These are phyloP conservation scores for Cymodocea nodosa DNA, from an alignment of 116 monocot genomes.

Conservation along the genomic window DNA sequence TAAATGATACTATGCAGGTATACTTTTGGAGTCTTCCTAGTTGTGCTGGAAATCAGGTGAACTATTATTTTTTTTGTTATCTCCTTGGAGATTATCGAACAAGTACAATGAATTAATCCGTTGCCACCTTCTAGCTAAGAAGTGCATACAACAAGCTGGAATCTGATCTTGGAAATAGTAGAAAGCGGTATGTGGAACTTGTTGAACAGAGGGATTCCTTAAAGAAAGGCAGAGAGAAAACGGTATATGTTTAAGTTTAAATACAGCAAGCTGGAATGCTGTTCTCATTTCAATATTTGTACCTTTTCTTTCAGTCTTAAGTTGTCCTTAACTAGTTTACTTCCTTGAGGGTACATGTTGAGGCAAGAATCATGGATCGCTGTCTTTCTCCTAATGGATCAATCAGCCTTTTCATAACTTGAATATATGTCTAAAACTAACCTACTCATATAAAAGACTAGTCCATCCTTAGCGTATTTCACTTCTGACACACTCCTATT, in stretches of 20 bases:
- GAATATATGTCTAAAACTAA: too few species aligned
- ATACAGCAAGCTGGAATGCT: neutral
- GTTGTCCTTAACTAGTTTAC: too few species aligned
- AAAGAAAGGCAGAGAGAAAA: slow-evolving; percentile 89
- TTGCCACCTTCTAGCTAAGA: slow-evolving; percentile 43
- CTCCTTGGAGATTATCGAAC: neutral
- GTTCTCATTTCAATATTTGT: too few species aligned
- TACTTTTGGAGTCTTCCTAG: slow-evolving; percentile 99
- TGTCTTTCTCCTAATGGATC: too few species aligned
- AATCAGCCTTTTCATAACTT: too few species aligned
- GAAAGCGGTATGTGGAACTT: slow-evolving; percentile 51
- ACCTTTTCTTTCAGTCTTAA: too few species aligned
- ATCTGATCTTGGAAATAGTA: slow-evolving; percentile 53
- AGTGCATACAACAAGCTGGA: slow-evolving; percentile 60
- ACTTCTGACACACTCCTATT: too few species aligned
- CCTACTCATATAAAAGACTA: too few species aligned
- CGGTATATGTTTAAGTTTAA: slow-evolving; percentile 31
- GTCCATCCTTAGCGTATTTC: too few species aligned
- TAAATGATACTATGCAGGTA: slow-evolving; percentile 32
- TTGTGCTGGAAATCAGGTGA: slow-evolving; percentile 95
- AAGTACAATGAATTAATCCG: neutral
- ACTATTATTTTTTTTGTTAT: neutral
- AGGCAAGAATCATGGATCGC: too few species aligned
- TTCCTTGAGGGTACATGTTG: too few species aligned
- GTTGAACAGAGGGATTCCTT: slow-evolving; percentile 63